Evolutionary conservation across 331 rosid species (phyloP).

Genomic region (Pyracantha coccinea): DNA sequence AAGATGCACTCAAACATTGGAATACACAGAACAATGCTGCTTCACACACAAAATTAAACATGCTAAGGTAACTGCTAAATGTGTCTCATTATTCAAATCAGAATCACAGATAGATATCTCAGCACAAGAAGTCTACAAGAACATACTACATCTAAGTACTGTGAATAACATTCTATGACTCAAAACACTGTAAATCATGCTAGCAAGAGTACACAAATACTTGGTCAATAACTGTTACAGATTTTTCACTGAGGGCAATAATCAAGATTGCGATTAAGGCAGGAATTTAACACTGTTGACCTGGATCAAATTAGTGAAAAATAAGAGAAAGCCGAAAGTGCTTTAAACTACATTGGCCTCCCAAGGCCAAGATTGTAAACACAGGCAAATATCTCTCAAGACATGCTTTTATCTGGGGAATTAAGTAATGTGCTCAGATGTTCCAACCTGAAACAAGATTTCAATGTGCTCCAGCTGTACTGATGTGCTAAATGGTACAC

Average conservation of each 20-base stretch:
- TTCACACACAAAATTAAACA: background rate
- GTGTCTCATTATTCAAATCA: background rate
- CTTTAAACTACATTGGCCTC: background rate
- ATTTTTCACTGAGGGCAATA: background rate
- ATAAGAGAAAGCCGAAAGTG: background rate
- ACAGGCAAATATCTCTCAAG: background rate
- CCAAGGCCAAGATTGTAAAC: background rate
- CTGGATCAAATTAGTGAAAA: background rate
- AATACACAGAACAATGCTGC: background rate
- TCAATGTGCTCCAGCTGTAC: background rate
- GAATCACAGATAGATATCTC: background rate
- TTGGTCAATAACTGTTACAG: background rate
- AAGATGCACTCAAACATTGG: background rate
- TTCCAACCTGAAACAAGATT: background rate
- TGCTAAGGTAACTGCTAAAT: background rate
- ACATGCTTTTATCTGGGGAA: background rate
- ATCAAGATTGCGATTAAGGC: background rate
- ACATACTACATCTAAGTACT: background rate
- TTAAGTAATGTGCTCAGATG: background rate
- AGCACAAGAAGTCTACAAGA: background rate
- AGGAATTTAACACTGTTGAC: background rate
- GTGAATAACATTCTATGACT: background rate
- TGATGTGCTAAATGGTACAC: background rate
- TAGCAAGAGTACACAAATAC: background rate
- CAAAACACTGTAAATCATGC: background rate